Conservation (phyloP, 768 basidiomycete species). For the Suillus alpinus region DNA sequence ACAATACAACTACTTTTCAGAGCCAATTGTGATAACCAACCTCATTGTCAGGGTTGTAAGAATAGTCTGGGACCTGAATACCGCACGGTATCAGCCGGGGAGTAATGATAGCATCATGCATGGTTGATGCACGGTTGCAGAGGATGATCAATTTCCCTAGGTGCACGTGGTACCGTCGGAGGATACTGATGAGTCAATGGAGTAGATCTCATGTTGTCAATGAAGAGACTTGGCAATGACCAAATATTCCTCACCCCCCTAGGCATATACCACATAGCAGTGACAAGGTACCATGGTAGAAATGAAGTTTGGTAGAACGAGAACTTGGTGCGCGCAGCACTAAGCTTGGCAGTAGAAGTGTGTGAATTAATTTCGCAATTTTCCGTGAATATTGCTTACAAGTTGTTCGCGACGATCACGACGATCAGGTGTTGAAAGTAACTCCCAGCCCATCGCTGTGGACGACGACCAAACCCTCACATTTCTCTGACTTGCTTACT, state of each 20-base stretch:
- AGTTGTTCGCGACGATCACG: not conserved
- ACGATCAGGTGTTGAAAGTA: not conserved
- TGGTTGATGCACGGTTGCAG: not conserved
- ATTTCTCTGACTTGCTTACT: not conserved
- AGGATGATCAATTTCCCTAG: not conserved
- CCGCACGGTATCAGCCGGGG: not conserved
- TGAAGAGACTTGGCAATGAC: no score
- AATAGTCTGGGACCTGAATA: not conserved
- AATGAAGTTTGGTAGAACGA: no score
- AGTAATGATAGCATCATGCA: not conserved
- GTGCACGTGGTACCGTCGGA: not conserved
- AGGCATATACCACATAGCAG: no score
- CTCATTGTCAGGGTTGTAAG: not conserved
- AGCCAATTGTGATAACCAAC: not conserved
- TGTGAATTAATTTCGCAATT: slow-evolving; percentile 1
- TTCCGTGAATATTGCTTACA: not conserved
- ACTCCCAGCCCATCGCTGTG: not conserved
- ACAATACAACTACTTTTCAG: no score
- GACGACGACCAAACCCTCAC: not conserved
- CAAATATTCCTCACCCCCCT: no score
- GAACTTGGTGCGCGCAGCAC: no score
- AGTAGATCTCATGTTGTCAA: no score
- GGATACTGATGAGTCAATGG: no score
- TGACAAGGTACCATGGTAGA: no score
- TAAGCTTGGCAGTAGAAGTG: not conserved